Evolutionary conservation across 2,329 filamentous ascomycete species (phyloP).

Genomic region (Trichoderma endophyticum): DNA sequence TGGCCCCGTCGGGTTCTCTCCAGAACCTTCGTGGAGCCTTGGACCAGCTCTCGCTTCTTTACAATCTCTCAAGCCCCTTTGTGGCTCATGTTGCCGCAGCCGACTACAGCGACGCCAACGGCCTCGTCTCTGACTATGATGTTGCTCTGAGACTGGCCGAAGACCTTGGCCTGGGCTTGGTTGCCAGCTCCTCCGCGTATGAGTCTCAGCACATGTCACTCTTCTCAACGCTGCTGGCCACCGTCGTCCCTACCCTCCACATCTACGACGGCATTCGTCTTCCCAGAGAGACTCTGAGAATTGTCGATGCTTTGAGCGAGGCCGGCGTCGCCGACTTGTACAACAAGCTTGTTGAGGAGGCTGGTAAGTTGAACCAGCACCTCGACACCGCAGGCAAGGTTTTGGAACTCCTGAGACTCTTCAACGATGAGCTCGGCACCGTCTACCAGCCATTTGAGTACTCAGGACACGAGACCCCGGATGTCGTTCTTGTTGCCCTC

Average conservation of each 20-base stretch:
- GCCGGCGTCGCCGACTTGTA: constrained; percentile 67
- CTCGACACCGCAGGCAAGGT: constrained; percentile 70
- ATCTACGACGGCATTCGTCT: constrained; percentile 84
- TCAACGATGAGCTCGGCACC: constrained; percentile 91
- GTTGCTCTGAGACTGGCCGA: constrained; percentile 77
- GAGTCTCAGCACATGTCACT: constrained; percentile 94
- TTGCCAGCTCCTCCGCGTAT: constrained; percentile 81
- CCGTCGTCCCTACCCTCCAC: constrained; percentile 77
- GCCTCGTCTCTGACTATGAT: constrained; percentile 84
- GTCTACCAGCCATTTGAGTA: constrained; percentile 95
- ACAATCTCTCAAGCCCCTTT: constrained; percentile 87
- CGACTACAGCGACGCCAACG: constrained; percentile 69
- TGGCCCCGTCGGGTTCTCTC: constrained; percentile 82
- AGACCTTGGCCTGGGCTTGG: constrained; percentile 82
- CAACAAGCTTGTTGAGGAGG: constrained; percentile 60
- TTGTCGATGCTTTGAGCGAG: constrained; percentile 78
- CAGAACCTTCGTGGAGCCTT: constrained; percentile 76
- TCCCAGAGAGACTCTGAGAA: constrained; percentile 74
- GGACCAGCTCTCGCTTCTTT: constrained; percentile 88
- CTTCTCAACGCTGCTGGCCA: constrained; percentile 78
- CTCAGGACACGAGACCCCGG: constrained; percentile 73
- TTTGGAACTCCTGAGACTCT: constrained; percentile 65
- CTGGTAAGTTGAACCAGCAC: constrained; percentile 63
- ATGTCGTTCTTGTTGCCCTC: constrained; percentile 85
- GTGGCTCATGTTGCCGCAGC: constrained; percentile 89